Conservation (phyloP, 2,329 filamentous ascomycete species). For the Tothia fuscella region DNA sequence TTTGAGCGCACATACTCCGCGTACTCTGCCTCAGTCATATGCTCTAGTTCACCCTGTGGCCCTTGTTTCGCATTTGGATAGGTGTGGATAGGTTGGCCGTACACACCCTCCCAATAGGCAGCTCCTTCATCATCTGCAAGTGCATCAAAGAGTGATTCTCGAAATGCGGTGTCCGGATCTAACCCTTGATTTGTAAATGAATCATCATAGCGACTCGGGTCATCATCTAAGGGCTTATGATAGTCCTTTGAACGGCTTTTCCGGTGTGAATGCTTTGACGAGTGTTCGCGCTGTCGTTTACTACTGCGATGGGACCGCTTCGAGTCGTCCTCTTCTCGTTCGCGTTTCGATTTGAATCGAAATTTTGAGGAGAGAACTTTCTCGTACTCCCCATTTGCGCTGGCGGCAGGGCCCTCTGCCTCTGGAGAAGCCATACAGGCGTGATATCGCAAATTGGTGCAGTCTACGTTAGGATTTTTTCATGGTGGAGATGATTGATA, state of each 20-base stretch:
- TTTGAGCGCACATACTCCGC: slow-evolving; percentile 68
- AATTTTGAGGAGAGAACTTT: slow-evolving; percentile 24
- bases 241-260: slow-evolving; percentile 2
- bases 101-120: slow-evolving; percentile 90
- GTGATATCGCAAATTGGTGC: too few relatives aligned
- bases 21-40: slow-evolving; percentile 90
- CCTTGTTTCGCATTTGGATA: slow-evolving; percentile 51
- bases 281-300: slow-evolving; percentile 13
- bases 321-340: slow-evolving; percentile 17
- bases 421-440: slow-evolving; percentile 5
- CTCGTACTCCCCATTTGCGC: slow-evolving; percentile 11
- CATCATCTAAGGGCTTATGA: slow-evolving; percentile 4
- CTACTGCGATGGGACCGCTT: slow-evolving; percentile 26
- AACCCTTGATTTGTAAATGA: slow-evolving; percentile 8
- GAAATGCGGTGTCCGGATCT: slow-evolving; percentile 66
- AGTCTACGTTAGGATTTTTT: too few relatives aligned
- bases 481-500: too few relatives aligned
- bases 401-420: not conserved
- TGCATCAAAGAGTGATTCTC: slow-evolving; percentile 90
- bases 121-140: slow-evolving; percentile 95
- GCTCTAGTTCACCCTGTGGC: slow-evolving; percentile 50
- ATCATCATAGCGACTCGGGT: slow-evolving; percentile 10
- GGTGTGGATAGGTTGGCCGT: slow-evolving; percentile 83
- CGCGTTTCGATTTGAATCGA: slow-evolving; percentile 26
- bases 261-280: not conserved